These are phyloP conservation scores for Aspergillus panamensis DNA, from an alignment of 495 filamentous ascomycete species.

Conservation along the genomic window DNA sequence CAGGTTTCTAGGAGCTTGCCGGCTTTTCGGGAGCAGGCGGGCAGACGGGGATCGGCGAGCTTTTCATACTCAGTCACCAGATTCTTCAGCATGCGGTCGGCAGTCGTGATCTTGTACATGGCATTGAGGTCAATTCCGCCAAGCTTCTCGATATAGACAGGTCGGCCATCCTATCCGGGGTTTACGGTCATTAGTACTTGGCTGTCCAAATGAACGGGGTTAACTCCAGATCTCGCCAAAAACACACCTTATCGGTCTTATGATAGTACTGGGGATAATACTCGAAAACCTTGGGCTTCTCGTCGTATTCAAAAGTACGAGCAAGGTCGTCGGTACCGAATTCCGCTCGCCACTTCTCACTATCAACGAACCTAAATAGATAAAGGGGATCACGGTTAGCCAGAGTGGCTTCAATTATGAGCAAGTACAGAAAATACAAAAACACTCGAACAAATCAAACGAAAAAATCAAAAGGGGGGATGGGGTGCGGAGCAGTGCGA, in stretches of 20 bases:
- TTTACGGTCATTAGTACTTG: slow-evolving; percentile 15
- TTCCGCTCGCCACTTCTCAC: slow-evolving; percentile 86
- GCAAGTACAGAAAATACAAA: not conserved
- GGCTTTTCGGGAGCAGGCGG: slow-evolving; percentile 91
- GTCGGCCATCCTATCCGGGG: slow-evolving; percentile 75
- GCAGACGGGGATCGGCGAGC: slow-evolving; percentile 84
- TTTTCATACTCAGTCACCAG: slow-evolving; percentile 97
- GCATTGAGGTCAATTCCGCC: slow-evolving; percentile 86
- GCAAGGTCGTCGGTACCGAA: slow-evolving; percentile 83
- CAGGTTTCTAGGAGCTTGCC: slow-evolving; percentile 91
- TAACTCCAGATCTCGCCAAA: not conserved
- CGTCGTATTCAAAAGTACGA: slow-evolving; percentile 76
- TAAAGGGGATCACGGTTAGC: not conserved
- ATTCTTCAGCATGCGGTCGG: slow-evolving; percentile 92
- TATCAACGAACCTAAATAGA: slow-evolving; percentile 73
- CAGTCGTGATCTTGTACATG: slow-evolving; percentile 91
- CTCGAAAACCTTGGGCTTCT: slow-evolving; percentile 83
- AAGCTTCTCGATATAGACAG: slow-evolving; percentile 93
- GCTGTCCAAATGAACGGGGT: not conserved
- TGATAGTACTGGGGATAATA: slow-evolving; percentile 99
- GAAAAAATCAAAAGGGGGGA: too few species aligned
- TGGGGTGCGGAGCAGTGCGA: too few species aligned
- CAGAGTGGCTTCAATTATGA: not conserved
- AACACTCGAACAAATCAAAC: not conserved
- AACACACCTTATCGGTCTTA: slow-evolving; percentile 89